Base-by-base conservation (phyloP, 2,329 filamentous ascomycete genomes). In the Verruconis gallopava region DNA sequence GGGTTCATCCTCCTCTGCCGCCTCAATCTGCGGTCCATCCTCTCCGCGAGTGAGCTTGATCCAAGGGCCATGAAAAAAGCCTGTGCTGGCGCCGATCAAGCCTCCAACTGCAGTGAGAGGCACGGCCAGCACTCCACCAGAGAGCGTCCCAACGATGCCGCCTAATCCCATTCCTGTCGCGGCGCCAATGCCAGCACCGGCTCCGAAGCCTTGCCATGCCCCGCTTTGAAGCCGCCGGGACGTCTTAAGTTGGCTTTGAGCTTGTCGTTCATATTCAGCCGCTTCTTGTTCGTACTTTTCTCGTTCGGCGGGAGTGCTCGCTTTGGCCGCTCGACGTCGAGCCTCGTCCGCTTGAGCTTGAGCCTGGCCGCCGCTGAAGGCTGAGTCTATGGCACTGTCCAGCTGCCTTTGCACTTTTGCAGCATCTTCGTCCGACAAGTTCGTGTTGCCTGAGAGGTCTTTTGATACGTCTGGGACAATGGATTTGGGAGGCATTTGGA, bases 141-240 rank as follows among this genome's bases (percentile, higher is more conserved):
- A 59, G 12, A 65, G 33, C 11, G 61, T 62, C 0, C 63, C 63
- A 0, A 66, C 59, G 1, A 64, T 55, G 0, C 61, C 61, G 0
- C 64, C 64, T 14, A 66, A 43, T 1, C 64, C 64, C 15, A 60
- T 52, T 2, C 58, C 58, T 2, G 64, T 59, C 5, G 59, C 62
- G 13, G 55, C 58, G 0, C 63, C 63, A 15, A 66, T 65, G 0
- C 64, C 64, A 1, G 58, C 63, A 2, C 63, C 64, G 4, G 59
- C 63, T 11, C 56, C 51, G 1, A 55, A 54, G 1, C 63, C 63
- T 45, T 65, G 61, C 44, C 64, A 65, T 1, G 58, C 57, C 1
- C 64, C 55, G 11, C 47, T 50, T 14, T 43, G 30, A 17, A 43
- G 18, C 6, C 21, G 19, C 25, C 32, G 53, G 48, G 56, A 51